A percentile compares a stretch with the other conserved stretches of the same genome.
phyloP scores from a whole-genome alignment of 768 basidiomycete genomes.

The Lactifluus volemus region DNA sequence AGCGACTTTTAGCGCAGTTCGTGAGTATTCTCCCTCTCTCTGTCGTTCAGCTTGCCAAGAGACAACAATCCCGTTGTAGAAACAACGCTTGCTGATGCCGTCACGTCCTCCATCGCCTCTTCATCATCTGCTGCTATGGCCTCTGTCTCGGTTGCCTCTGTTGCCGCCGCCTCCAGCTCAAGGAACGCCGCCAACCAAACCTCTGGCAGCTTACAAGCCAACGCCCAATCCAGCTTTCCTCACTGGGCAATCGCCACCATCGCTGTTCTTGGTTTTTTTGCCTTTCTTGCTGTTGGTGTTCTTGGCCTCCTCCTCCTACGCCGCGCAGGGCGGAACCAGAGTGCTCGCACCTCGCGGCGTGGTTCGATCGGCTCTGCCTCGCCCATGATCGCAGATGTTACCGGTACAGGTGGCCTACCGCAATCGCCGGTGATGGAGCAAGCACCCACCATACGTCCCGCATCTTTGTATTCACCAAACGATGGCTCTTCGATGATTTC shows the following conservation, averaged over 20 bases:
- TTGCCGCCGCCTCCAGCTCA: conserved; percentile 19
- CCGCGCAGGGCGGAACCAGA: conserved; percentile 43
- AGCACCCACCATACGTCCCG: conserved; percentile 25
- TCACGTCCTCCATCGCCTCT: conserved; percentile 43
- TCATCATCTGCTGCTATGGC: conserved; percentile 32
- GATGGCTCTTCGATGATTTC: conserved; percentile 73
- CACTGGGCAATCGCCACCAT: conserved; percentile 92
- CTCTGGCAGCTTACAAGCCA: conserved; percentile 37
- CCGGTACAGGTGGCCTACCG: conserved; percentile 40
- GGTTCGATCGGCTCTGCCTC: conserved; percentile 73
- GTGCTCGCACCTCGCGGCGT: conserved; percentile 42
- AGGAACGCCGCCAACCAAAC: conserved; percentile 11
- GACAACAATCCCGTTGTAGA: conserved; percentile 33
- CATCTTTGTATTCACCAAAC: conserved; percentile 28
- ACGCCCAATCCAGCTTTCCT: conserved; percentile 46
- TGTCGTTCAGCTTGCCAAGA: conserved; percentile 11
- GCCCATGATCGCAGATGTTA: conserved; percentile 74
- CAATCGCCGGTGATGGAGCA: conserved; percentile 41
- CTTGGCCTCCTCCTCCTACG: conserved; percentile 69
- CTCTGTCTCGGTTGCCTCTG: conserved; percentile 5
- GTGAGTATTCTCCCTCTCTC: conserved; percentile 39
- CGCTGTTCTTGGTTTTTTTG: conserved; percentile 76
- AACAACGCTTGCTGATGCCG: conserved; percentile 67
- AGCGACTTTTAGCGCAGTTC: conserved; percentile 70
- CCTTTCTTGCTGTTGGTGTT: conserved; percentile 59